Base-by-base conservation (phyloP, 768 basidiomycete species). In the Lactifluus echinatus region DNA sequence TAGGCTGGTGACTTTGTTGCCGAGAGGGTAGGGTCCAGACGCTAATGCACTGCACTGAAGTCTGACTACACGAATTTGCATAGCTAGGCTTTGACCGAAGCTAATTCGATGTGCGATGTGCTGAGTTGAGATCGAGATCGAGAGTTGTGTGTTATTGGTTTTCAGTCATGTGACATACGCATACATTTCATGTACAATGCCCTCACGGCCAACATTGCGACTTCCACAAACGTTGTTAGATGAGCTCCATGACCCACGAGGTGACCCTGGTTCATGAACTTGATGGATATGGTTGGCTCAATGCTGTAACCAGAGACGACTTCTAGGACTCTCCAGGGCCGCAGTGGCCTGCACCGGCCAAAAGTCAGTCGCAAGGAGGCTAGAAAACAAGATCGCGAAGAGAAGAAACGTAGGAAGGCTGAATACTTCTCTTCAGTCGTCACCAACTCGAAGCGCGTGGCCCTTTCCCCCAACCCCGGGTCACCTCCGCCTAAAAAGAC, bases 391-490 rank as follows among this genome's bases (percentile, higher is more conserved):
- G 79, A 78, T 28, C 76, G 87, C n/a, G 57, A 72, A 1, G 74
- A 73, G 44, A 74, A 74, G 50, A 91, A 87, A 67, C 76, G 79
- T 64, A 77, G 80, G 44, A 88, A 80, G 64, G 83, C 84, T 0
- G 72, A 76, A 37, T 80, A 78, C 65, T 85, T 85, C 68, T 73
- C 78, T 4, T 67, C 68, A 24, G 39, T 56, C 12, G 21, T 31
- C 46, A 48, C 54, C 24, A 71, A 57, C 29, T 66, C 74, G 53
- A 77, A 82, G 50, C 68, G 67, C 37, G 70, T 66, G 19, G 73
- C 74, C 3, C 75, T 78, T 33, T 66, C 66, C 7, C 77, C 78
- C n/a, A 75, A 75, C 62, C 60, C 61, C 12, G 76, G 79, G 5
- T 76, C 71, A 2, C 78, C 79, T 8, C 69, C 72, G 28, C 71